Evolutionary conservation across 352 stramenopile species (phyloP), one percentile per base, ranked within the genome.

Genomic region (Aphanomyces euteiches): DNA sequence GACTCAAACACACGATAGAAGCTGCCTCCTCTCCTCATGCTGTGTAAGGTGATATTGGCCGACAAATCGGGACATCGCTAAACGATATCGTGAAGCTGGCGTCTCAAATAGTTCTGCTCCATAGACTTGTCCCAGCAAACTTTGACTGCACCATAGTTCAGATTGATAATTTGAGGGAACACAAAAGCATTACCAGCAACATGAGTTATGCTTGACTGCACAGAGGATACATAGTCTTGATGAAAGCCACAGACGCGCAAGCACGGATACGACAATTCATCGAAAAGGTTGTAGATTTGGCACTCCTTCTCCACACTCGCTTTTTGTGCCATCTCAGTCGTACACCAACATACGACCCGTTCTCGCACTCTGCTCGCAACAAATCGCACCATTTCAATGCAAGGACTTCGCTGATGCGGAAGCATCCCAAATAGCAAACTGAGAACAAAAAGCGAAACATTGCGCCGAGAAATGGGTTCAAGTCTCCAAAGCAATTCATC

Each of bases 1-100:
- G 57, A 66, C 57, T 66, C 38, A 66, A 66, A 66, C 57, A 66
- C 57, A 54, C 57, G 57, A 21, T 54, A 66, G 57, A 37, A 66
- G 12, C 57, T 37, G 2, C 19, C 57, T 1, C 57, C 57, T 37
- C 57, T n/a, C 48, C 57, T n/a, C 41, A 66, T 54, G 41, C 57
- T 66, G n/a, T 66, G 57, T n/a, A 53, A 47, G n/a, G 57, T 56
- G 41, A 66, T 47, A 21, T 66, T 53, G 41, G 7, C n/a, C 38
- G 3, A 53, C 57, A 66, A 48, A 15, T n/a, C 8, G n/a, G 57
- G 38, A 28, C 15, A 37, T 1, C 57, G 13, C 53, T 66, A 1
- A 2, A 4, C 19, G n/a, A 47, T 10, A 66, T 53, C 41, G 38
- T 53, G 2, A 7, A 66, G 13, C 10, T 17, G 15, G 13, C 21